Evolutionary conservation across 768 basidiomycete genomes (phyloP).

Genomic region (Thelephora ganbajun): DNA sequence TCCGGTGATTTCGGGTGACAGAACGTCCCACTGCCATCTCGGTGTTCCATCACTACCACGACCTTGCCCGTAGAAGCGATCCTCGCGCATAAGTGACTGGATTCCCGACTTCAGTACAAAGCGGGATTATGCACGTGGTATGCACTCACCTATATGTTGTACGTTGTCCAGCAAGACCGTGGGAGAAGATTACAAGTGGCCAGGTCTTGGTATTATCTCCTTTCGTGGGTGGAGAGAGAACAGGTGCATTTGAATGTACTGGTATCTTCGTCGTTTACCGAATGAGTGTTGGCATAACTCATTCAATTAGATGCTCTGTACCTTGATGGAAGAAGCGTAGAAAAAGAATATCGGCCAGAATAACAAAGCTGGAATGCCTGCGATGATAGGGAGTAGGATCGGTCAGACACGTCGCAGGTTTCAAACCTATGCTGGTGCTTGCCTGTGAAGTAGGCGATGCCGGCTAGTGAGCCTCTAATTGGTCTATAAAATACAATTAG

Average conservation of each 20-base stretch:
- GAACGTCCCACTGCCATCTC: constrained; percentile 61
- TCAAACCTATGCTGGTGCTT: too few relatives aligned
- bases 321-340: neutral
- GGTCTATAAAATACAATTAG: too few relatives aligned
- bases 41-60: constrained; percentile 73
- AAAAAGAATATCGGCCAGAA: neutral
- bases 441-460: too few relatives aligned
- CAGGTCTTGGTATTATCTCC: constrained; percentile 24
- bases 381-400: too few relatives aligned
- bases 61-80: constrained; percentile 70
- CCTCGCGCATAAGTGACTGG: constrained; percentile 54
- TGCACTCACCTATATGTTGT: constrained; percentile 47
- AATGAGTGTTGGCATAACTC: too few relatives aligned
- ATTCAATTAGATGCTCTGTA: neutral
- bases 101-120: neutral
- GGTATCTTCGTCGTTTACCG: constrained; percentile 5
- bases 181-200: constrained; percentile 77
- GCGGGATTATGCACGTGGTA: too few relatives aligned
- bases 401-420: too few relatives aligned
- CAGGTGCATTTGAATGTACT: constrained; percentile 7
- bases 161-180: constrained; percentile 65
- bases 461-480: too few relatives aligned
- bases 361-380: too few relatives aligned
- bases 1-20: constrained; percentile 21
- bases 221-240: neutral